phyloP scores from a whole-genome alignment of 768 basidiomycete species.

The Mycena floridula region DNA sequence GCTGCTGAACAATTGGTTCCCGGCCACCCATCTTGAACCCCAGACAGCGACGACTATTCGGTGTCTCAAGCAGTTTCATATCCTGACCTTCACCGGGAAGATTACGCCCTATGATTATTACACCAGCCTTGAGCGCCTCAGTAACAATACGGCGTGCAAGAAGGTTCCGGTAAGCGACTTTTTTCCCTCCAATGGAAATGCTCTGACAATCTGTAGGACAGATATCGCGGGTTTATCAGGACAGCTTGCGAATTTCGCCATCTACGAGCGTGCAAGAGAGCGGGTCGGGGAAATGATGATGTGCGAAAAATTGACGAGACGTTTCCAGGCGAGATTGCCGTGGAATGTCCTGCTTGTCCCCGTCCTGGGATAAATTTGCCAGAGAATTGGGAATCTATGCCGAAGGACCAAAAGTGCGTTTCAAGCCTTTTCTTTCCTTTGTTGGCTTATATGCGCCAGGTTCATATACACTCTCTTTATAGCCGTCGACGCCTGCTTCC shows the following conservation, averaged over 20 bases:
- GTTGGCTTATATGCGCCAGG: no score
- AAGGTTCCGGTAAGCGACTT: background rate
- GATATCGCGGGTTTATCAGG: conserved; percentile 4
- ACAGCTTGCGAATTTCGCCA: conserved; percentile 6
- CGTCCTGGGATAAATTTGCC: conserved; percentile 9
- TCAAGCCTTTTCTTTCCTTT: no score
- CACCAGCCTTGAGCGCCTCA: background rate
- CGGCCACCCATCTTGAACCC: conserved; percentile 9
- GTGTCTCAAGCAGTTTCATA: conserved; percentile 7
- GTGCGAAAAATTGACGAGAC: background rate
- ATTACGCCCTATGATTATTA: background rate
- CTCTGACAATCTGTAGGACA: conserved; percentile 1
- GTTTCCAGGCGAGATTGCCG: conserved; percentile 9
- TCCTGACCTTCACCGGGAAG: background rate
- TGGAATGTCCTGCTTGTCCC: conserved; percentile 15
- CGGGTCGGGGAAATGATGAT: conserved; percentile 2
- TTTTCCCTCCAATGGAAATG: background rate
- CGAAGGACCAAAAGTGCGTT: no score
- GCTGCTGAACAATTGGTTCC: conserved; percentile 11
- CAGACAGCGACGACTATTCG: conserved; percentile 10
- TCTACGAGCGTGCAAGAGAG: conserved; percentile 8
- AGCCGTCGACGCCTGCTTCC: conserved; percentile 18
- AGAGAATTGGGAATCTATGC: conserved; percentile 4
- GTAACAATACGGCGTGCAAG: background rate
- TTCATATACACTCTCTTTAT: conserved; percentile 11